phyloP scores from a whole-genome alignment of 441 rosid species.

The Erodium trifolium region DNA sequence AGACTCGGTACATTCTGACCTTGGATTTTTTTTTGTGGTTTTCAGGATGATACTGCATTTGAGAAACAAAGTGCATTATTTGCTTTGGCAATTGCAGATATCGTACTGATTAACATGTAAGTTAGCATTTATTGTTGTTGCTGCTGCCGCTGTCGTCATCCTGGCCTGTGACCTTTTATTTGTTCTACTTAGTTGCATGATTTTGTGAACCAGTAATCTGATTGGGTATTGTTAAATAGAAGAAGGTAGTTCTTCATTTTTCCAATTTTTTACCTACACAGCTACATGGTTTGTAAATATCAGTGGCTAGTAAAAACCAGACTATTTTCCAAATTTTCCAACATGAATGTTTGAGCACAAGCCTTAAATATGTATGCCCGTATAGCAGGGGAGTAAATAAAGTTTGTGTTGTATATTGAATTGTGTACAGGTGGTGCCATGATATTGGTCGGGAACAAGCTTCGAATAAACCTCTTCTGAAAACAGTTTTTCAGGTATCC shows the following conservation, averaged over 20 bases:
- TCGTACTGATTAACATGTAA: too few relatives aligned
- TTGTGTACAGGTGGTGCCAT: conserved; percentile 79
- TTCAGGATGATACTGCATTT: conserved; percentile 86
- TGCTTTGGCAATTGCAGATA: conserved; percentile 39
- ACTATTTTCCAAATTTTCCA: too few relatives aligned
- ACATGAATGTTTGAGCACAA: background rate
- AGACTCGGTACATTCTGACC: background rate
- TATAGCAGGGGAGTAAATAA: conserved; percentile 8
- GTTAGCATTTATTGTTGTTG: too few relatives aligned
- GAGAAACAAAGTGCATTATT: conserved; percentile 90
- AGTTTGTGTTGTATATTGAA: conserved; percentile 16
- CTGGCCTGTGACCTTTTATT: background rate
- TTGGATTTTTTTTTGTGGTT: conserved; percentile 5
- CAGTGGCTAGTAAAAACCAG: background rate
- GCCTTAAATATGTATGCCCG: background rate
- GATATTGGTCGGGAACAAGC: conserved; percentile 94
- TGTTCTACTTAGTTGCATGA: background rate
- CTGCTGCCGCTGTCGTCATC: too few relatives aligned
- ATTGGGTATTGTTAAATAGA: background rate
- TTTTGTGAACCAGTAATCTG: background rate
- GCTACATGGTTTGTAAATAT: background rate
- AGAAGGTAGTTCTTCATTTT: too few relatives aligned
- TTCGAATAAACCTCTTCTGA: conserved; percentile 79
- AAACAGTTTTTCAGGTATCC: conserved; percentile 78
- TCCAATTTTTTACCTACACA: background rate